Evolutionary conservation across 345 rosid genomes (phyloP).

Genomic region (Kernera saxatilis): DNA sequence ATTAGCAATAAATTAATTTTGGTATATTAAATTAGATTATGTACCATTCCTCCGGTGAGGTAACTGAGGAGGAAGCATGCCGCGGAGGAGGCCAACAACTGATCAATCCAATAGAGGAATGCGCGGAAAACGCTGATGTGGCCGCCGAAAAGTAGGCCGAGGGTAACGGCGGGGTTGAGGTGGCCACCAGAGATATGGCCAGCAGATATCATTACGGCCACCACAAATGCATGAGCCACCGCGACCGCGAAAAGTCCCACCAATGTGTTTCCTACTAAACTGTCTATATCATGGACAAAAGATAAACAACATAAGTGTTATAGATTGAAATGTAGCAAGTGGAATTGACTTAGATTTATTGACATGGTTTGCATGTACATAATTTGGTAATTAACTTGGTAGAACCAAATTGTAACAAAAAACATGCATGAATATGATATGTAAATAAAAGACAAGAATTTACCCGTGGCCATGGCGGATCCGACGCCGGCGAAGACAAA

Average conservation of each 20-base stretch:
- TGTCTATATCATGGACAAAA: constrained; percentile 32
- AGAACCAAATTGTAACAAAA: background rate
- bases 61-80: constrained; percentile 80
- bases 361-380: background rate
- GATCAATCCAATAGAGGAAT: constrained; percentile 67
- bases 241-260: constrained; percentile 69
- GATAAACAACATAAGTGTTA: background rate
- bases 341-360: background rate
- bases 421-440: background rate
- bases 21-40: background rate
- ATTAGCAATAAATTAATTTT: background rate
- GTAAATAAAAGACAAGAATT: background rate
- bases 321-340: background rate
- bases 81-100: constrained; percentile 64
- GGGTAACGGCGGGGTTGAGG: constrained; percentile 88
- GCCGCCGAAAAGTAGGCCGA: constrained; percentile 76
- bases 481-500: constrained; percentile 86
- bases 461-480: constrained; percentile 76
- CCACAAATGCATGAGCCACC: constrained; percentile 77
- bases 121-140: constrained; percentile 70
- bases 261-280: constrained; percentile 39
- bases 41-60: constrained; percentile 86
- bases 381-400: background rate
- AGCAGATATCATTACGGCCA: constrained; percentile 78
- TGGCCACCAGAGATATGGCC: constrained; percentile 95